Evolutionary conservation across 148 eudicot species (phyloP), one percentile per base, ranked within the genome.

Genomic region (Rhododendron williamsianum): DNA sequence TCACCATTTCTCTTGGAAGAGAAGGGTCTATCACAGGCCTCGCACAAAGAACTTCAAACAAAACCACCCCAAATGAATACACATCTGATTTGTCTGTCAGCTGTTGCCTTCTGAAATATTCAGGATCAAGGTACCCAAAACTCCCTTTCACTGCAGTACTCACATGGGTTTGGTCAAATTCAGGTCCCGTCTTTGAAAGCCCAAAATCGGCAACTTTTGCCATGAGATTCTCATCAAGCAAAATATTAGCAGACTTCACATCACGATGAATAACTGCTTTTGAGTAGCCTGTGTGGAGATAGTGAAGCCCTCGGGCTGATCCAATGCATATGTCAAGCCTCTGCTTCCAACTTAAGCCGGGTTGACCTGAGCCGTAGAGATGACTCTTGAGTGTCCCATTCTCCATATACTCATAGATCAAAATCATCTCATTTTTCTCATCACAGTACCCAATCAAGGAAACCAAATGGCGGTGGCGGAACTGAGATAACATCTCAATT

Each of bases 81-180:
- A 96, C 97, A 77, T 96, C 99, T 2, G 99, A 96, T 87, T 96
- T 96, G 77, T 94, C 98, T 0, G 99, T 96, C 85, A 96, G 90
- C 72, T 95, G 99, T 80, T 96, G 99, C 79, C 98, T 93, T 81
- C 96, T 89, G 86, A 96, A 94, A 69, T 96, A 96, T 87, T 96
- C 99, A 0, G 98, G 99, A 85, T 96, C 99, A 63, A 96, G 92
- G 78, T 96, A 96, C 56, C 99, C 99, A 23, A 96, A 96, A 84
- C 99, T 96, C 52, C 99, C 99, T 77, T 96, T 96, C 51, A 95
- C 99, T 0, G 99, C 99, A 1, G 99, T 96, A 84, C 99, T 96
- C 72, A 96, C 98, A 81, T 96, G 99, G 76, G 99, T 96, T 84
- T 96, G 97, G 83, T 96, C 99, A 2, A 96, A 45, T 86, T 95